Evolutionary conservation across 805 yeast species (phyloP).

Genomic region (Kockiozyma suomiensis): DNA sequence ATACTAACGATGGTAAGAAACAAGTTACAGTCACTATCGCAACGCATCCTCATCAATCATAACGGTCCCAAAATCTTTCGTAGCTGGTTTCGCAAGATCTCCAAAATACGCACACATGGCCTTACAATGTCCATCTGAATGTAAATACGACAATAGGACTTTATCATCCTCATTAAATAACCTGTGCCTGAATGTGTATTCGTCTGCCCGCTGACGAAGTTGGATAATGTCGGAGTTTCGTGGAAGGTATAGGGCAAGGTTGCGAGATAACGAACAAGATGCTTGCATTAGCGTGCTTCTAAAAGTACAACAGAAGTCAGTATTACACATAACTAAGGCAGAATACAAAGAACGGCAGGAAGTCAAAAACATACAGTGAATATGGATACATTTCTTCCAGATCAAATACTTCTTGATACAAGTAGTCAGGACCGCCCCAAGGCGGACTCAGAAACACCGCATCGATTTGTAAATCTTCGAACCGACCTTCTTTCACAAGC

Average conservation of each 20-base stretch:
- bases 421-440: slow-evolving; percentile 62
- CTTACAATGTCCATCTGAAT: slow-evolving; percentile 20
- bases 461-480: background rate
- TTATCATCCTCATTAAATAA: background rate
- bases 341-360: too few relatives aligned
- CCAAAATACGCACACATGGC: slow-evolving; percentile 30
- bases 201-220: slow-evolving; percentile 6
- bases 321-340: too few relatives aligned
- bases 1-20: too few relatives aligned
- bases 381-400: slow-evolving; percentile 31
- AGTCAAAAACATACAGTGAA: slow-evolving; percentile 15
- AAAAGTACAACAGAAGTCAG: too few relatives aligned
- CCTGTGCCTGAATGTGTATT: background rate
- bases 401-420: slow-evolving; percentile 20
- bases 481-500: slow-evolving; percentile 19
- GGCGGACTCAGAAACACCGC: slow-evolving; percentile 78
- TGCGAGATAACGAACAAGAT: slow-evolving; percentile 20
- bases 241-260: slow-evolving; percentile 35
- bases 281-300: slow-evolving; percentile 14
- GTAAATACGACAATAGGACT: slow-evolving; percentile 17
- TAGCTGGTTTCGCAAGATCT: slow-evolving; percentile 18
- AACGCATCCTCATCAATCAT: background rate
- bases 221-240: slow-evolving; percentile 32
- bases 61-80: background rate
- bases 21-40: background rate